phyloP scores from a whole-genome alignment of 805 yeast species.

The Torulaspora gathmanii region DNA sequence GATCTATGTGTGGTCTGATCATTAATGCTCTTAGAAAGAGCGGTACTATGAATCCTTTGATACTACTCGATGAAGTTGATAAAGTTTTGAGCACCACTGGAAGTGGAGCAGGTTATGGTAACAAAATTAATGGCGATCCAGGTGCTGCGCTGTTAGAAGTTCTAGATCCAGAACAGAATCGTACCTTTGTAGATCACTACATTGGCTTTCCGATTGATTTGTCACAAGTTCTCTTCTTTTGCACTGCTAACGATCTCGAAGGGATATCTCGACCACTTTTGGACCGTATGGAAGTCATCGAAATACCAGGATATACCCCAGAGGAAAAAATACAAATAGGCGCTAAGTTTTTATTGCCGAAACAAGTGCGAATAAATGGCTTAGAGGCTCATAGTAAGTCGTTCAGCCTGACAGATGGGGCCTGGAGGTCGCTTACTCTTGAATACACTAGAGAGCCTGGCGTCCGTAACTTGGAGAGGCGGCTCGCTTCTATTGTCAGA shows the following conservation, averaged over 20 bases:
- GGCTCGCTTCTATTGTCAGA: slow-evolving; percentile 71
- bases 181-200: slow-evolving; percentile 72
- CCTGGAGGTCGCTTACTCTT: slow-evolving; percentile 57
- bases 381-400: slow-evolving; percentile 36
- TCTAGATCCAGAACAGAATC: slow-evolving; percentile 85
- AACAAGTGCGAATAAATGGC: slow-evolving; percentile 68
- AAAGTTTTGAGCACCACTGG: slow-evolving; percentile 50
- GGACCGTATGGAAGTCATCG: slow-evolving; percentile 80
- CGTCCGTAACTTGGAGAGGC: slow-evolving; percentile 72
- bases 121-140: slow-evolving; percentile 70
- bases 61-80: slow-evolving; percentile 80
- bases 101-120: slow-evolving; percentile 18
- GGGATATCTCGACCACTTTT: slow-evolving; percentile 70
- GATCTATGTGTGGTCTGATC: slow-evolving; percentile 84
- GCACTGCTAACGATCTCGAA: slow-evolving; percentile 77
- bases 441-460: slow-evolving; percentile 83
- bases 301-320: slow-evolving; percentile 72
- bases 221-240: slow-evolving; percentile 73
- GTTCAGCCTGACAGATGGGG: slow-evolving; percentile 47
- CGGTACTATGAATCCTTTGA: slow-evolving; percentile 75
- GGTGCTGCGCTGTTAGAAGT: slow-evolving; percentile 86
- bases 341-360: slow-evolving; percentile 61
- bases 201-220: slow-evolving; percentile 81
- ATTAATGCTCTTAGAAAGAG: slow-evolving; percentile 73
- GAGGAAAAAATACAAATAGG: slow-evolving; percentile 74